Percentiles rank a stretch among this genome's conserved stretches.
These are phyloP conservation scores for Graphilbum fragrans DNA, from an alignment of 2,329 filamentous ascomycete genomes.

Conservation along the genomic window DNA sequence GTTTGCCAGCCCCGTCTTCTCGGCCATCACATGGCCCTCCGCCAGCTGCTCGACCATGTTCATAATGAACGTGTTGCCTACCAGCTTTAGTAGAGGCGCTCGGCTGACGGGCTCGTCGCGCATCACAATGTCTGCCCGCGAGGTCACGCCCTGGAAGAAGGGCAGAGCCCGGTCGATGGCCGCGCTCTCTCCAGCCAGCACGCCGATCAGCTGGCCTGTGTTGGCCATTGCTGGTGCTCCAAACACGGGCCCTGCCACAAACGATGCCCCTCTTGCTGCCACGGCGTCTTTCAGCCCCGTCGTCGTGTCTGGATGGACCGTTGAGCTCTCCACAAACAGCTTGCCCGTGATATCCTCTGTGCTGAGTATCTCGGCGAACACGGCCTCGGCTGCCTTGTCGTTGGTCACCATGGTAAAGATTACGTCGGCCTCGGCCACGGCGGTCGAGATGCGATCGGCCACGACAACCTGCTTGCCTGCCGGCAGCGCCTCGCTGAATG, in stretches of 20 bases:
- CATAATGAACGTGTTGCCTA: constrained; percentile 78
- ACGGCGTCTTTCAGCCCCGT: constrained; percentile 49
- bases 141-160: constrained; percentile 62
- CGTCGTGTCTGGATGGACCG: constrained; percentile 73
- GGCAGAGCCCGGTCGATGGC: constrained; percentile 54
- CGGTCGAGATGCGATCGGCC: constrained; percentile 52
- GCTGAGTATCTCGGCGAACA: constrained; percentile 53
- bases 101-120: constrained; percentile 54
- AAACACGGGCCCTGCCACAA: constrained; percentile 62
- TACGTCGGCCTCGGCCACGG: constrained; percentile 57
- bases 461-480: constrained; percentile 19
- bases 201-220: constrained; percentile 56
- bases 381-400: constrained; percentile 69
- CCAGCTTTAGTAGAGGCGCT: constrained; percentile 62
- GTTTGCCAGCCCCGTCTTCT: constrained; percentile 65
- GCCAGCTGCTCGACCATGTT: constrained; percentile 72
- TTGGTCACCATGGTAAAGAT: constrained; percentile 75
- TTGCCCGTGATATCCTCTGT: constrained; percentile 51
- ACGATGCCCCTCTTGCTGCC: constrained; percentile 50
- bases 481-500: constrained; percentile 49
- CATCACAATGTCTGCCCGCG: constrained; percentile 58
- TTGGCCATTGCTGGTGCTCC: constrained; percentile 61
- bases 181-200: constrained; percentile 53
- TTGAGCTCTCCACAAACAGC: constrained; percentile 78
- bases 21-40: constrained; percentile 66